phyloP scores from a whole-genome alignment of 192 early-diverging fungal species.

The Phlyctochytrium planicorne region DNA sequence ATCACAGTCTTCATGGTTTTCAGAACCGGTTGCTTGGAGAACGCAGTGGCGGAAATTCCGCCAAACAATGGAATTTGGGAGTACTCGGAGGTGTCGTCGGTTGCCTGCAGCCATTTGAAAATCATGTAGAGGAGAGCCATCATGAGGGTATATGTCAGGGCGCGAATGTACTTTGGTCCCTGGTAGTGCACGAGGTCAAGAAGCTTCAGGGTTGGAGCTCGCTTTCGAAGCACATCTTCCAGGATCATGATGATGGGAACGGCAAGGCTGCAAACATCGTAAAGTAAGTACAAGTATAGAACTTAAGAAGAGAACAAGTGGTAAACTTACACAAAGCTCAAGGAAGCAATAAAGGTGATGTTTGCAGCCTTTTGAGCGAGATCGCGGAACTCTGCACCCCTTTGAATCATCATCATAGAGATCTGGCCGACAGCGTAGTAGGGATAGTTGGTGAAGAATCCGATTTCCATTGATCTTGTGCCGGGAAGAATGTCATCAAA shows the following conservation, averaged over 20 bases:
- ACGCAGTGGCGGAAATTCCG: not conserved
- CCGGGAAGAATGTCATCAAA: not conserved
- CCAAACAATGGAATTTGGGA: not conserved
- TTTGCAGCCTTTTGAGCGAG: not conserved
- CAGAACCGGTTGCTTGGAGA: not conserved
- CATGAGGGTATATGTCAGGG: not conserved
- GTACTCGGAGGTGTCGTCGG: not conserved
- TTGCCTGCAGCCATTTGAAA: conserved; percentile 5
- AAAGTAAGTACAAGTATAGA: too few relatives aligned
- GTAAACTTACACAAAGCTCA: not conserved
- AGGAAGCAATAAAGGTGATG: not conserved
- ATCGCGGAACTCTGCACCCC: not conserved
- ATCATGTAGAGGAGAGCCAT: not conserved
- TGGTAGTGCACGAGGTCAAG: conserved; percentile 12
- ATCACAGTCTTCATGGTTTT: conserved; percentile 11
- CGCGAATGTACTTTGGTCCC: conserved; percentile 6
- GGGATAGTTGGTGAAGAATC: not conserved
- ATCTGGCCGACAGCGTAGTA: conserved; percentile 9
- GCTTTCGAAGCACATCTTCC: not conserved
- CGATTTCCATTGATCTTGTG: not conserved
- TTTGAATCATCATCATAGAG: not conserved
- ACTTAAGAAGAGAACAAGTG: too few relatives aligned
- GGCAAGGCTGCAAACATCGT: not conserved
- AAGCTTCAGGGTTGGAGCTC: not conserved
- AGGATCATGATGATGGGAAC: not conserved